Base-by-base conservation (phyloP, 192 early-diverging fungal genomes). In the Coemansia sp. region DNA sequence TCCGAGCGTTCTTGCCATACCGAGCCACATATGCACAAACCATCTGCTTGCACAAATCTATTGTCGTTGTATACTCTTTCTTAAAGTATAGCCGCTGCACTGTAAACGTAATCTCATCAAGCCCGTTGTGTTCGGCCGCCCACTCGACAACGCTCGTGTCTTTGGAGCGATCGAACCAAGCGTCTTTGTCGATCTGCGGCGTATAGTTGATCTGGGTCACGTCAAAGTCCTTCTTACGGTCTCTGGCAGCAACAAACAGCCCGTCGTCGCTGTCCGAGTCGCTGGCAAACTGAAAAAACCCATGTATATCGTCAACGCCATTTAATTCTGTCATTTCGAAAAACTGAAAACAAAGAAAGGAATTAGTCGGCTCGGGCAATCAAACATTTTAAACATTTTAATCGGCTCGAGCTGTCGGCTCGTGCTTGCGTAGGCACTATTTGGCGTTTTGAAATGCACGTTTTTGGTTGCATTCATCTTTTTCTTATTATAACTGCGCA, bases 271-370 rank as follows among this genome's bases (percentile, higher is more conserved):
- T 76, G 61, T 82, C 79, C 8, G 64, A 58, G 45, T 25, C 47
- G 15, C 60, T 57, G n/a, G 67, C 74, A 64, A 82, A 82, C 59
- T 82, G 79, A 47, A 82, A 82, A 48, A 82, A 82, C 11, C 79
- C 79, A 37, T 82, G 79, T 2, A 55, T 50, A n/a, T 75, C 73
- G 43, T 76, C 70, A 10, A 81, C 27, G 0, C 23, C 29, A 11
- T 60, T 38, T 2, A 22, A 39, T 17, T 63, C 62, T 0, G 59
- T 38, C 73, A 75, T 75, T 23, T 10, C 14, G 14, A 2, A 45
- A 45, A 45, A 41, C 9, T 41, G 10, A 41, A 38, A 41, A 12
- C 9, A 41, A 41, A 41, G 3, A 41, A 41, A 3, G 39, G 14
- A 41, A 14, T 10, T 3, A 15, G 6, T 41, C 39, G 39, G 39